Evolutionary conservation across 129 eudicot genomes (phyloP), one percentile per base, ranked within the genome.

Genomic region (Rutidosis leptorrhynchoides): DNA sequence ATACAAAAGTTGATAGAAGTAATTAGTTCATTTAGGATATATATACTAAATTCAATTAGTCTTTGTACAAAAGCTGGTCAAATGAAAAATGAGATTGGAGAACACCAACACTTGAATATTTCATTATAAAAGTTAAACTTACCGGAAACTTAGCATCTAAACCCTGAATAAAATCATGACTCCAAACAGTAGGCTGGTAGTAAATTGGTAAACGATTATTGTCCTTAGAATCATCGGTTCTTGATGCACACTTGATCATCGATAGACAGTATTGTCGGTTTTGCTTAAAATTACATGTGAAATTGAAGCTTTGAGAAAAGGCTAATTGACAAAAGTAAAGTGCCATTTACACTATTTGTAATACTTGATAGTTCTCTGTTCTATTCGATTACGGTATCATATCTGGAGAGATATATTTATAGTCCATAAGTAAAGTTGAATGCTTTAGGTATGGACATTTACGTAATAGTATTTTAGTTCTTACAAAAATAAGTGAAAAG

Each of bases 171-270:
- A 70, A 70, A 59, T 59, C 58, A 27, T 70, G 67, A 58, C 32
- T 70, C 75, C 75, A 70, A 9, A 42, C 3, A 70, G 67, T 58
- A 43, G 59, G 57, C 67, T 58, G 48, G 67, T 58, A 70, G 67
- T 58, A 70, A 28, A 20, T 42, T 33, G 57, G 6, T n/a, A 56
- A 37, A 6, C 20, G 35, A 23, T 3, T 20, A 52, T 24, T 19
- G 4, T 40, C 1, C 6, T 70, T 30, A 26, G 29, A 26, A 17
- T 1, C 23, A 27, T 25, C 15, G 53, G 24, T 23, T n/a, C 16
- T 56, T 26, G 53, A 32, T 65, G 0, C 46, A 9, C 59, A 65
- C 2, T 10, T 58, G 15, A 54, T 54, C 53, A n/a, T 2, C 16
- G 45, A 10, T 2, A 15, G 45, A 37, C 3, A 2, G 11, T 11